These are phyloP conservation scores for Fagopyrum homotropicum DNA, from an alignment of 148 eudicot genomes.

Conservation along the genomic window DNA sequence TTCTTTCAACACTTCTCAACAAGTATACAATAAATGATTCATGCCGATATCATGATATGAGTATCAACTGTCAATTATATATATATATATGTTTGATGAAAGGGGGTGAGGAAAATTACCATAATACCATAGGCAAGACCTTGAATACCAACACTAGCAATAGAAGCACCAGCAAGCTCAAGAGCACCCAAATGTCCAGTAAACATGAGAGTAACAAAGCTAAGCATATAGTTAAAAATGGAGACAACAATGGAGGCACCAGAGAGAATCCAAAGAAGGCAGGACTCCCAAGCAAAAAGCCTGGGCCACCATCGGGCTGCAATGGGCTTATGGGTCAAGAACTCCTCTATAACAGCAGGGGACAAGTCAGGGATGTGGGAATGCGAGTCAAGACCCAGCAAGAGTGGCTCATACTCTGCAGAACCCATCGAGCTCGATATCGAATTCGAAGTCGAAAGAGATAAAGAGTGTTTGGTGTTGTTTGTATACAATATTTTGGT, in stretches of 20 bases:
- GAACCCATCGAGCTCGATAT: background rate
- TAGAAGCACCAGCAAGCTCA: slow-evolving; percentile 43
- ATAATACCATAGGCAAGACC: slow-evolving; percentile 44
- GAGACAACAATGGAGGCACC: slow-evolving; percentile 15
- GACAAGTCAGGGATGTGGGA: slow-evolving; percentile 11
- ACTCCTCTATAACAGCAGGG: slow-evolving; percentile 4
- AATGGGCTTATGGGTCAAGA: slow-evolving; percentile 10
- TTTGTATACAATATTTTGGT: background rate
- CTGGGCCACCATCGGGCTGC: slow-evolving; percentile 15
- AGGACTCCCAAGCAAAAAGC: slow-evolving; percentile 19
- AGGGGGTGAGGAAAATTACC: slow-evolving; percentile 15
- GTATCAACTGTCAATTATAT: too few relatives aligned
- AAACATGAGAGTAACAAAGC: slow-evolving; percentile 37
- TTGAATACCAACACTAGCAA: slow-evolving; percentile 43
- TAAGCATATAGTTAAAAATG: slow-evolving; percentile 15
- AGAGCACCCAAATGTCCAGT: slow-evolving; percentile 36
- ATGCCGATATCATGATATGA: too few relatives aligned
- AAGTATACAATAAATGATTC: too few relatives aligned
- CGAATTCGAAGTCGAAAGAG: too few relatives aligned
- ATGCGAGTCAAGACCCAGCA: slow-evolving; percentile 13
- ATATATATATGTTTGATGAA: too few relatives aligned
- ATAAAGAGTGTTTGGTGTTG: too few relatives aligned
- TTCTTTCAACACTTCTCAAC: too few relatives aligned
- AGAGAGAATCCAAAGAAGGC: slow-evolving; percentile 19
- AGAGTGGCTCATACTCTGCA: slow-evolving; percentile 10